Base-by-base conservation (phyloP, 768 basidiomycete genomes). In the Russula sp. region DNA sequence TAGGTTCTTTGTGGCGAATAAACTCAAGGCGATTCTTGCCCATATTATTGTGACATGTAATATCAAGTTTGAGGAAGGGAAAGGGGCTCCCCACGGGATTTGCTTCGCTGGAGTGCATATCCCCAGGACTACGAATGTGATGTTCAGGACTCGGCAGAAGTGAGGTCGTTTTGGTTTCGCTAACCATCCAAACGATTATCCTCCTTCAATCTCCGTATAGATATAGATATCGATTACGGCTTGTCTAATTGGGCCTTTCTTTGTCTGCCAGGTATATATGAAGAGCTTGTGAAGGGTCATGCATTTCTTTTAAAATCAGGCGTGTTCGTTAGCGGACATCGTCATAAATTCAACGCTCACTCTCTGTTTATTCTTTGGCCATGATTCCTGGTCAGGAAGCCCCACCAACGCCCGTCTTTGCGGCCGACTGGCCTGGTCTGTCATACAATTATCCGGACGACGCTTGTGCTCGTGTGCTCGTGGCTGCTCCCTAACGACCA, bases 11-110 rank as follows among this genome's bases (percentile, higher is more conserved):
- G 69, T 65, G 2, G 67, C 63, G 2, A 67, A 46, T 39, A 63
- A 67, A 56, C 35, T 70, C 32, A 70, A 71, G 63, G 38, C 36
- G 11, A 59, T 71, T 52, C 34, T 71, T 18, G 70, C 70, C 14
- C 66, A 70, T 22, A 36, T 70, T 34, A 34, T 70, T 20, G 29
- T 65, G 39, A 66, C 60, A 16, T 70, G 70, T 51, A 69, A 71
- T 43, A 39, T 71, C 18, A 68, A 69, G 45, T 52, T 66, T 36
- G 67, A 68, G 43, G 47, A 63, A 0, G 66, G 63, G 34, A 62
- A 66, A 46, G 50, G 38, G 11, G 32, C 41, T 1, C 68, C 68
- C 14, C 20, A 16, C 11, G 13, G 36, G 1, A 0, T 46, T 4
- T 52, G 43, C 46, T 53, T 65, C 25, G 58, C 32, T 22, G 8